phyloP scores from a whole-genome alignment of 225 moss, liverwort and hornwort species.

The Takakia lepidozioides region DNA sequence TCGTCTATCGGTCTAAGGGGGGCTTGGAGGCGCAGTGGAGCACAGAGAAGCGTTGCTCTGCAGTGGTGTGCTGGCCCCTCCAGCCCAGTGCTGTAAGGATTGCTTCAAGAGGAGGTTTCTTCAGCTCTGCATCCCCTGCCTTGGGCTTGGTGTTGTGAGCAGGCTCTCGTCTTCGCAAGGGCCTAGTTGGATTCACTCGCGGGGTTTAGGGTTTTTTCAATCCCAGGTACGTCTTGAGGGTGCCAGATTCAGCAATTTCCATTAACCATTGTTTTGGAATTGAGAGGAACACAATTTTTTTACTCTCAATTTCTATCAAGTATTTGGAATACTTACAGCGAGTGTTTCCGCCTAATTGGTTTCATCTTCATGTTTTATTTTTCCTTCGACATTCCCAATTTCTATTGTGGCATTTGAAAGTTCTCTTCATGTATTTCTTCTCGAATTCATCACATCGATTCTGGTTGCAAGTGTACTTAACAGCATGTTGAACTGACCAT shows the following conservation, averaged over 20 bases:
- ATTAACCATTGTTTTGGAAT: background rate
- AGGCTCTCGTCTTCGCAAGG: conserved; percentile 18
- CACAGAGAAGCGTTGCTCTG: no score
- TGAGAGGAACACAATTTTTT: background rate
- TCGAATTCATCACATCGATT: no score
- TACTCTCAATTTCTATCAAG: background rate
- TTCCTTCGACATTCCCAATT: no score
- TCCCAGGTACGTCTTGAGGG: conserved; percentile 52
- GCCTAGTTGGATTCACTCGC: conserved; percentile 38
- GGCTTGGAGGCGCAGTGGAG: no score
- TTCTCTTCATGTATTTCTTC: no score
- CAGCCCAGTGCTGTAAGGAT: conserved; percentile 50
- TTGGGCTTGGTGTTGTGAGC: conserved; percentile 14
- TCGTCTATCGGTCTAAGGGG: no score
- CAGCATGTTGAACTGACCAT: background rate
- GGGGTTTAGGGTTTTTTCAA: conserved; percentile 30
- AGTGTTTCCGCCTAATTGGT: background rate
- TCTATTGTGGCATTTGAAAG: no score
- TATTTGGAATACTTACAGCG: background rate
- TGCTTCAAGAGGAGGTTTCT: conserved; percentile 15
- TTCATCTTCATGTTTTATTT: background rate
- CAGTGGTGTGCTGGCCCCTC: conserved; percentile 53
- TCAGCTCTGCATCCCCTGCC: conserved; percentile 2
- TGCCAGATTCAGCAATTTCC: no score
- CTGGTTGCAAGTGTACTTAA: background rate